A percentile compares a stretch with the other conserved stretches of the same genome.
Evolutionary conservation across 192 early-diverging fungal genomes (phyloP).

Genomic region (Umbelopsis isabellina): DNA sequence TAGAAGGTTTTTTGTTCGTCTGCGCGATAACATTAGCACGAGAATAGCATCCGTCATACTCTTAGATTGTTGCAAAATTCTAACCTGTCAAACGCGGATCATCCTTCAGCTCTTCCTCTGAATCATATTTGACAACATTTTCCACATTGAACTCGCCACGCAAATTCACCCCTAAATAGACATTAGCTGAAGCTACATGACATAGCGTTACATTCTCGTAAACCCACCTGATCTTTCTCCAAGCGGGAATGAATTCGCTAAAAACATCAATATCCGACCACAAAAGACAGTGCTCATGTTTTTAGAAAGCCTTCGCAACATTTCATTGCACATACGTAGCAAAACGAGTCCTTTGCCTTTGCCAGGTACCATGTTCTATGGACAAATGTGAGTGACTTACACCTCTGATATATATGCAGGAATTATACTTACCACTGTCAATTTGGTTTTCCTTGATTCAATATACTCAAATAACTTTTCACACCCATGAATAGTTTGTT

Average conservation of each 20-base stretch:
- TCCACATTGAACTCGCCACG: conserved; percentile 85
- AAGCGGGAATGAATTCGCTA: conserved; percentile 84
- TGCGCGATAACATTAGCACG: not conserved
- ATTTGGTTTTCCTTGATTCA: conserved; percentile 51
- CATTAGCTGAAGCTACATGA: not conserved
- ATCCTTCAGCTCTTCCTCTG: conserved; percentile 50
- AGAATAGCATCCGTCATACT: not conserved
- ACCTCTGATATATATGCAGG: not conserved
- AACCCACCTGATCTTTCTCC: conserved; percentile 79
- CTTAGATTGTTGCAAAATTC: not conserved
- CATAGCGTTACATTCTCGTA: not conserved
- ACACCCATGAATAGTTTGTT: conserved; percentile 58
- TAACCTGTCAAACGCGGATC: conserved; percentile 36
- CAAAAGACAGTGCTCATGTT: conserved; percentile 78
- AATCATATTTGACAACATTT: conserved; percentile 58
- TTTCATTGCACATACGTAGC: conserved; percentile 84
- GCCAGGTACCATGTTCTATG: conserved; percentile 67
- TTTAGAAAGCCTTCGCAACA: conserved; percentile 88
- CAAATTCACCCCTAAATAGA: conserved; percentile 72
- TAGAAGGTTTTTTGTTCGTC: conserved; percentile 57
- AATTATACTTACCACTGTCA: conserved; percentile 55
- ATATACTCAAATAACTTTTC: conserved; percentile 67
- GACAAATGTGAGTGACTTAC: not conserved
- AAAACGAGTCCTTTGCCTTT: conserved; percentile 86
- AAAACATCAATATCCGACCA: conserved; percentile 88